A percentile compares a stretch with the other conserved stretches of the same genome.
Evolutionary conservation across 2,329 filamentous ascomycete genomes (phyloP).

Genomic region (Microcyclosporella mali): DNA sequence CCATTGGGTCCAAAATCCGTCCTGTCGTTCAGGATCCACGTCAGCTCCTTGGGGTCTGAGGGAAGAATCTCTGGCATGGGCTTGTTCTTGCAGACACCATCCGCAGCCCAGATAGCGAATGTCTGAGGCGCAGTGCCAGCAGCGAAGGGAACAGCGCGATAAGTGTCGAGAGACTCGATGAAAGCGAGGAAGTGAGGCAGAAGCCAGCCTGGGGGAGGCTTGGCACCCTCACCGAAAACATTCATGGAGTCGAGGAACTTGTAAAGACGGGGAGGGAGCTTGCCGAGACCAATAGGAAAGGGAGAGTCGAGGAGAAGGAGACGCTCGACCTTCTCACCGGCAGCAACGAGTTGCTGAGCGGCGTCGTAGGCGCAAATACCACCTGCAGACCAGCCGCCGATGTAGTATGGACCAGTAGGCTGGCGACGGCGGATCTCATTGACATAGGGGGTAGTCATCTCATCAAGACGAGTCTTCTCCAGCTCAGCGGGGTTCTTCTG

Average conservation of each 20-base stretch:
- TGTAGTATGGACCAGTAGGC: constrained; percentile 33
- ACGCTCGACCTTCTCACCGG: constrained; percentile 16
- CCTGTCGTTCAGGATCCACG: constrained; percentile 43
- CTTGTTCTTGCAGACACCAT: constrained; percentile 3
- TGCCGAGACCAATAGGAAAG: constrained; percentile 45
- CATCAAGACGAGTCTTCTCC: constrained; percentile 6
- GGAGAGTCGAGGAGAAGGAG: constrained; percentile 31
- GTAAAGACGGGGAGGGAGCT: constrained; percentile 53
- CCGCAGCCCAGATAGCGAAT: constrained; percentile 8
- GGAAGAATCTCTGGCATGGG: too few relatives aligned
- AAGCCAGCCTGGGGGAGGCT: constrained; percentile 36
- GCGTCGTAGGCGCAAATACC: constrained; percentile 19
- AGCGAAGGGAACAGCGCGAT: constrained; percentile 7
- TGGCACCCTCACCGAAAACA: constrained; percentile 23
- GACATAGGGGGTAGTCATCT: constrained; percentile 6
- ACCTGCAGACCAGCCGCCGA: constrained; percentile 21
- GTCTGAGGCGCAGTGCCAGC: constrained; percentile 29
- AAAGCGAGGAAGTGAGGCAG: constrained; percentile 48
- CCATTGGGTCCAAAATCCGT: constrained; percentile 44
- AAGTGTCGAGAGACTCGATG: constrained; percentile 40
- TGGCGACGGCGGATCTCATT: constrained; percentile 35
- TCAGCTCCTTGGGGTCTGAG: constrained; percentile 9
- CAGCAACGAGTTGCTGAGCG: constrained; percentile 8
- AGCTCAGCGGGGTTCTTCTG: constrained; percentile 4
- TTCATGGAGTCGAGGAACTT: constrained; percentile 39